phyloP scores from a whole-genome alignment of 2,329 filamentous ascomycete species.

The Trichophyton simii region DNA sequence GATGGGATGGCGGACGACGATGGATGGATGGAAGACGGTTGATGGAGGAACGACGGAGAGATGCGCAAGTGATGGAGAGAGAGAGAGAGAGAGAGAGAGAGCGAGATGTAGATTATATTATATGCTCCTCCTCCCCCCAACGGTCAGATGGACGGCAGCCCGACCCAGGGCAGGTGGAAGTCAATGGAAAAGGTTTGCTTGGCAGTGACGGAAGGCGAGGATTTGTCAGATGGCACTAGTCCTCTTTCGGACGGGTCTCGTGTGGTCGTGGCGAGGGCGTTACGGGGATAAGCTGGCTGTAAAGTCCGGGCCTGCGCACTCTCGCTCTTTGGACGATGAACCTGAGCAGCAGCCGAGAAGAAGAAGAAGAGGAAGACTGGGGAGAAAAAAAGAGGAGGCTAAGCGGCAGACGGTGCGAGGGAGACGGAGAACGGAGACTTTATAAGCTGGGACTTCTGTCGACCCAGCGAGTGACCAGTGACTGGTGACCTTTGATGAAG shows the following conservation, averaged over 20 bases:
- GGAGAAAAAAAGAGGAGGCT: not conserved
- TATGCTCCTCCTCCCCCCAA: not conserved
- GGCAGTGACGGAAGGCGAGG: not conserved
- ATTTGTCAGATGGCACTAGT: not conserved
- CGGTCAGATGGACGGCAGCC: not conserved
- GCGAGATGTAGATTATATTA: not conserved
- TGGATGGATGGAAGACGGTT: not conserved
- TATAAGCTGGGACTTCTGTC: not conserved
- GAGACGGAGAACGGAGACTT: not conserved
- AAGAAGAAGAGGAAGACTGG: not conserved
- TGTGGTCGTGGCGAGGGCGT: not conserved
- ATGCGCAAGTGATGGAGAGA: not conserved
- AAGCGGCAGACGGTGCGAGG: not conserved
- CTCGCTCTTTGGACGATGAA: not conserved
- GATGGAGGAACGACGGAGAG: not conserved
- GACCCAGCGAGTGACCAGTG: not conserved
- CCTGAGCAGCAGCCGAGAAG: conserved; percentile 4
- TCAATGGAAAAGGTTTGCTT: not conserved
- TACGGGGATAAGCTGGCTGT: not conserved
- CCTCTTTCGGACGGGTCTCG: not conserved
- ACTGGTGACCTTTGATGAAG: not conserved
- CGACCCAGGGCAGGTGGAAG: conserved; percentile 1
- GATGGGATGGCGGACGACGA: not conserved
- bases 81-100: not conserved
- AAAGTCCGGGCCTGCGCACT: not conserved